These are phyloP conservation scores for Houttuynia cordata DNA, from an alignment of 164 flowering plant species.

Conservation along the genomic window DNA sequence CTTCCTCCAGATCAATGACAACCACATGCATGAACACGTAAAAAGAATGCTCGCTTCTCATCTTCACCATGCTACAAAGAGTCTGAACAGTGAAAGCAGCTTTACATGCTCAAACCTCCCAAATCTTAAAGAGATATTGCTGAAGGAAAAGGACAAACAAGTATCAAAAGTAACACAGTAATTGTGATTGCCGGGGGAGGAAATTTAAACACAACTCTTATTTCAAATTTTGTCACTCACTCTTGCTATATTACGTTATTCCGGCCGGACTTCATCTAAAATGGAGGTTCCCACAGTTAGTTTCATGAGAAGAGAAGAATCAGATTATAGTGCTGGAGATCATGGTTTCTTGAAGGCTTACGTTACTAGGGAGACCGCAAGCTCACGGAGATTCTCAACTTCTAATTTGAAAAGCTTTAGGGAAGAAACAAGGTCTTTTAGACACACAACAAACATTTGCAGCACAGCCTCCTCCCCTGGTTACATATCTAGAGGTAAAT, in stretches of 20 bases:
- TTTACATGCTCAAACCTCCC: neutral
- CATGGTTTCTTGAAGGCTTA: neutral
- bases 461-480: conserved; percentile 95
- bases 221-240: neutral
- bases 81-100: neutral
- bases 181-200: neutral
- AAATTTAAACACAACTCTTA: neutral
- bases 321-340: neutral
- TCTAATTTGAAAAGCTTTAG: conserved; percentile 50
- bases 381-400: conserved; percentile 60
- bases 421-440: conserved; percentile 57
- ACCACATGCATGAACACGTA: neutral
- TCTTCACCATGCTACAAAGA: neutral
- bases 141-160: neutral
- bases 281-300: neutral
- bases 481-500: conserved; percentile 45
- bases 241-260: neutral
- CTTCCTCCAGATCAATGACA: neutral
- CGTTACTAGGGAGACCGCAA: conserved; percentile 17
- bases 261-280: neutral
- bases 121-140: neutral
- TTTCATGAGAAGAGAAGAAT: neutral
- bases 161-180: neutral
- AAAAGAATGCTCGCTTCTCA: neutral
- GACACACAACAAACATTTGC: conserved; percentile 50